These are phyloP conservation scores for Tetrapisispora arboricola DNA, from an alignment of 805 yeast genomes.

Conservation along the genomic window DNA sequence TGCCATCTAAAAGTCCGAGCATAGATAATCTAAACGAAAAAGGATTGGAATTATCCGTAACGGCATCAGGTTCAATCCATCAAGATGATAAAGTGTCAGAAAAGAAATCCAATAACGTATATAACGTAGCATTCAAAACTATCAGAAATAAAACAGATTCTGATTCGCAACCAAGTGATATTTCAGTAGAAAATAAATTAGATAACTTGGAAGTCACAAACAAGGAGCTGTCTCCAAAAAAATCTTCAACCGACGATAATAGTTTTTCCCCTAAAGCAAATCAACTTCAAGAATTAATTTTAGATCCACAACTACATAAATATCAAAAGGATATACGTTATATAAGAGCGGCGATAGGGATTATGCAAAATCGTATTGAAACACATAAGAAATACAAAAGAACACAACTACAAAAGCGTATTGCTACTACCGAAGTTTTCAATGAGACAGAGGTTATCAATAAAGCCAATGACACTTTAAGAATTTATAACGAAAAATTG, in stretches of 20 bases:
- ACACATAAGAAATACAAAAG: conserved; percentile 15
- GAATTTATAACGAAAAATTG: conserved; percentile 18
- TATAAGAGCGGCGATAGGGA: conserved; percentile 15
- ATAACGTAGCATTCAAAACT: conserved; percentile 1
- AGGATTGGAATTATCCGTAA: background rate
- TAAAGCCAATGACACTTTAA: conserved; percentile 12
- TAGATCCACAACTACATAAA: conserved; percentile 17
- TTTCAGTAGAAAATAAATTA: background rate
- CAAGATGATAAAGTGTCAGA: background rate
- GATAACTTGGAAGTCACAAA: background rate
- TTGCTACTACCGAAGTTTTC: conserved; percentile 8
- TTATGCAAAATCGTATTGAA: conserved; percentile 20
- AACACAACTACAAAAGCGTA: conserved; percentile 13
- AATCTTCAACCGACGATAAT: background rate
- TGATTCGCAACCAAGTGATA: background rate
- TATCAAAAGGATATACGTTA: conserved; percentile 21
- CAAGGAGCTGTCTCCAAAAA: background rate
- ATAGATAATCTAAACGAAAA: background rate
- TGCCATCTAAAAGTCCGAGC: background rate
- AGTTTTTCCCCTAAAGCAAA: background rate
- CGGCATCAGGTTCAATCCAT: background rate
- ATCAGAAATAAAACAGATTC: background rate
- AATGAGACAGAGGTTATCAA: conserved; percentile 12
- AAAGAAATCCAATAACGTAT: background rate
- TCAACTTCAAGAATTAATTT: conserved; percentile 3